Evolutionary conservation across 495 filamentous ascomycete genomes (phyloP).

Genomic region (Talaromyces stipitatus): DNA sequence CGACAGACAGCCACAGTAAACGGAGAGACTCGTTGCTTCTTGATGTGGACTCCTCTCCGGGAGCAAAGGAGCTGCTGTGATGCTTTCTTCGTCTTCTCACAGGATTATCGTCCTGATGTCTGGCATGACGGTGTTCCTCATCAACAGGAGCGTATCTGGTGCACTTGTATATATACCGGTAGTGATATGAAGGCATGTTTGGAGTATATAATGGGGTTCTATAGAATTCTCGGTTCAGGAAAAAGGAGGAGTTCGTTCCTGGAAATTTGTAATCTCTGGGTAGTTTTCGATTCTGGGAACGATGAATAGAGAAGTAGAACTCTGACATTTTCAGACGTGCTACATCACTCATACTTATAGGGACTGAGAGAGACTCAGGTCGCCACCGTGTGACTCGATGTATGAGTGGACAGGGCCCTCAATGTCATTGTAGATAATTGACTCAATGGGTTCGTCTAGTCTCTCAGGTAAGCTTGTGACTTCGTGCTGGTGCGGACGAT

Average conservation of each 20-base stretch:
- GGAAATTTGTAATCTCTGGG: no score
- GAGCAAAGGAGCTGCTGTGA: background rate
- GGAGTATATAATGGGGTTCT: background rate
- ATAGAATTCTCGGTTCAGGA: background rate
- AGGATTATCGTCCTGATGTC: background rate
- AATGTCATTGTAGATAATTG: background rate
- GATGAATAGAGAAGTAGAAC: background rate
- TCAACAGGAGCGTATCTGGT: background rate
- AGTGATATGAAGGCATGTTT: background rate
- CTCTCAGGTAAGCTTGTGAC: background rate
- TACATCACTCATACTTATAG: background rate
- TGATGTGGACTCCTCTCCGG: background rate
- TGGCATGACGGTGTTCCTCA: background rate
- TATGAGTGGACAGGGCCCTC: background rate
- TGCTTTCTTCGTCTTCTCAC: background rate
- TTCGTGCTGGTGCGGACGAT: background rate
- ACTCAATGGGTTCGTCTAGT: background rate
- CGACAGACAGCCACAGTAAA: background rate
- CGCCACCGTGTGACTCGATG: background rate
- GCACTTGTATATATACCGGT: background rate
- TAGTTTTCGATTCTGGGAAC: no score
- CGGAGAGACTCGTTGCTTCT: background rate
- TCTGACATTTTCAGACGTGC: background rate
- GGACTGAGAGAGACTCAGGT: background rate
- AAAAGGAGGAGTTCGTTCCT: background rate